Base-by-base conservation (phyloP, 331 rosid species). In the Acacia pycnantha region DNA sequence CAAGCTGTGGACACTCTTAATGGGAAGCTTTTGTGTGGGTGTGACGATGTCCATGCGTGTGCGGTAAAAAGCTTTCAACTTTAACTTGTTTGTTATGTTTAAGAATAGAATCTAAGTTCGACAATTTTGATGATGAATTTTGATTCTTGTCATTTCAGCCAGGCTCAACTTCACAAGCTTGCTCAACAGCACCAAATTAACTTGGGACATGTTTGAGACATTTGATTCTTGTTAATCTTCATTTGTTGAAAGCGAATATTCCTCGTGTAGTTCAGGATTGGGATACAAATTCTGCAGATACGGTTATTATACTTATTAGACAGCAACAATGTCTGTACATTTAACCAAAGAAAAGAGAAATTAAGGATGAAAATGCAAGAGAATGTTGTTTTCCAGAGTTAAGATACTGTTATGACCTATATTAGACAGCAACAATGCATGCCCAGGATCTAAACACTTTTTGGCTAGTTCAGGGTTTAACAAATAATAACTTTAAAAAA, bases 1-100 rank as follows among this genome's bases (percentile, higher is more conserved):
- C 90, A 90, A 83, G 96, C 98, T 11, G 80, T 84, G 43, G 99
- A 93, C 82, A 82, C 88, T 37, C 89, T 92, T 33, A 95, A 95
- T 82, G 98, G 97, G 79, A 82, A 89, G 82, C 87, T 92, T 11
- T 81, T 93, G 82, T 94, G 97, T 40, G 88, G 90, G 0, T 90
- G 91, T 46, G 82, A 83, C 71, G 93, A 92, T 40, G 81, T 94
- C 18, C 94, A 90, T 73, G 84, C 94, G 9, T 90, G 97, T 50
- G 80, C 65, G 87, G 98, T 94, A 88, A 87, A 69, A 88, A 71
- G 14, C 64, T 31, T 51, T 44, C 11, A 33, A 67, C 35, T 21
- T 4, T n/a, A 48, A 50, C 66, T 59, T 24, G 66, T 24, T 24
- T 59, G 66, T 11, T 46, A 35, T 69, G 59, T 33, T 16, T 33